Conservation (phyloP, 805 yeast species). For the Metschnikowia anglica region DNA sequence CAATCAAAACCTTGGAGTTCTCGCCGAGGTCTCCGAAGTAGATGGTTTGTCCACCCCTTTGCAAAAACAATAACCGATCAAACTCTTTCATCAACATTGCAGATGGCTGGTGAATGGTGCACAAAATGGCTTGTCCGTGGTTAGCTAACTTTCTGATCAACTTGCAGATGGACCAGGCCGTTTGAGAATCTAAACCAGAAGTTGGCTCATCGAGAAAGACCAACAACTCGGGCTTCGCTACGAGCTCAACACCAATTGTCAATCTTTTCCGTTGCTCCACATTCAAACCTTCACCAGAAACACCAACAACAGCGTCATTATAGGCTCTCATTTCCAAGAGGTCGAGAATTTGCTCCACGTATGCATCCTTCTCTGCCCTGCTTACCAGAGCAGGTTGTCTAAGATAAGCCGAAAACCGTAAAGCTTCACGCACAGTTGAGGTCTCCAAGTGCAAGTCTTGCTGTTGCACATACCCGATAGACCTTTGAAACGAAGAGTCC, state of each 20-base stretch:
- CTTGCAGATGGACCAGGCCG: slow-evolving; percentile 57
- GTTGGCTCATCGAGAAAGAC: slow-evolving; percentile 47
- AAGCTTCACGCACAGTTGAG: slow-evolving; percentile 52
- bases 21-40: slow-evolving; percentile 17
- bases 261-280: slow-evolving; percentile 55
- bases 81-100: slow-evolving; percentile 43
- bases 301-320: slow-evolving; percentile 51
- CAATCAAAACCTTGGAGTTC: slow-evolving; percentile 7
- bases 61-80: slow-evolving; percentile 61
- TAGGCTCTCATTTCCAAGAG: slow-evolving; percentile 52
- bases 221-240: slow-evolving; percentile 51
- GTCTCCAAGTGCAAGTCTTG: slow-evolving; percentile 53
- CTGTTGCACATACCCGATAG: slow-evolving; percentile 58
- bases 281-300: slow-evolving; percentile 47
- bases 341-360: slow-evolving; percentile 49
- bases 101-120: slow-evolving; percentile 57
- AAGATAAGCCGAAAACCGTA: slow-evolving; percentile 49
- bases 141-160: slow-evolving; percentile 48
- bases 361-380: slow-evolving; percentile 43
- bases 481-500: slow-evolving; percentile 50
- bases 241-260: slow-evolving; percentile 55
- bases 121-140: slow-evolving; percentile 54
- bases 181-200: slow-evolving; percentile 35
- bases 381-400: slow-evolving; percentile 44
- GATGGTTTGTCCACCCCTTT: slow-evolving; percentile 17